phyloP scores from a whole-genome alignment of 2,329 filamentous ascomycete species.

The Alternaria triticimaculans region DNA sequence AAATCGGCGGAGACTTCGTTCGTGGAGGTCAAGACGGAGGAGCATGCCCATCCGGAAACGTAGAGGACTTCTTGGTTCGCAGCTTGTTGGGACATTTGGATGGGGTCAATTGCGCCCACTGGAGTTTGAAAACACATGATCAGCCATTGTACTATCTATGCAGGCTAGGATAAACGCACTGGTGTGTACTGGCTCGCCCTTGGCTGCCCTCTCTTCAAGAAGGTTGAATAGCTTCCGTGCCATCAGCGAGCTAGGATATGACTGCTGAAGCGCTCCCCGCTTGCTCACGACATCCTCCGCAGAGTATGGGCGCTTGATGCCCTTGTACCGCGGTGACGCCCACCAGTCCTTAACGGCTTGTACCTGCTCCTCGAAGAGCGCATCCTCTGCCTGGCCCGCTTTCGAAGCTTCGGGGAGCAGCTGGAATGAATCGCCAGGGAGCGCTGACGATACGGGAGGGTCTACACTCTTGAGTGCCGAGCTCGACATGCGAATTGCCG shows the following conservation, averaged over 20 bases:
- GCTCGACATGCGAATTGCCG: slow-evolving; percentile 60
- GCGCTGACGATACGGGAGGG: slow-evolving; percentile 66
- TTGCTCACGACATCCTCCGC: slow-evolving; percentile 93
- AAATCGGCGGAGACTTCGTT: slow-evolving; percentile 98
- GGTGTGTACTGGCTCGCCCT: slow-evolving; percentile 90
- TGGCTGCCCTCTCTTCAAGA: slow-evolving; percentile 75
- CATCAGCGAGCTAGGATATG: slow-evolving; percentile 92
- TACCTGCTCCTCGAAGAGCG: slow-evolving; percentile 82
- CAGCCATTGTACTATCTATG: slow-evolving; percentile 37
- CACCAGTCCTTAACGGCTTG: slow-evolving; percentile 91
- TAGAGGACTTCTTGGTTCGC: slow-evolving; percentile 95
- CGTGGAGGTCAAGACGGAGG: slow-evolving; percentile 86
- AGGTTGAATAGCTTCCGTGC: slow-evolving; percentile 93
- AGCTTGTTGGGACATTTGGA: slow-evolving; percentile 99
- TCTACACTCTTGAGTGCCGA: slow-evolving; percentile 61
- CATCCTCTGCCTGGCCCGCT: slow-evolving; percentile 80
- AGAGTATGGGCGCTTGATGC: slow-evolving; percentile 90
- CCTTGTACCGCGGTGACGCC: slow-evolving; percentile 81
- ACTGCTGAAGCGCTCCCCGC: slow-evolving; percentile 83
- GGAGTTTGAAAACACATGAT: slow-evolving; percentile 20
- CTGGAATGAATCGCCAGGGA: slow-evolving; percentile 82
- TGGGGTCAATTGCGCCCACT: slow-evolving; percentile 98
- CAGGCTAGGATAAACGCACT: slow-evolving; percentile 62
- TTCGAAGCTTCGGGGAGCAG: slow-evolving; percentile 80
- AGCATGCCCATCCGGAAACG: slow-evolving; percentile 97